A percentile compares a stretch with the other conserved stretches of the same genome.
Conservation (phyloP, 352 stramenopile species). For the Phytophthora tubulina region DNA sequence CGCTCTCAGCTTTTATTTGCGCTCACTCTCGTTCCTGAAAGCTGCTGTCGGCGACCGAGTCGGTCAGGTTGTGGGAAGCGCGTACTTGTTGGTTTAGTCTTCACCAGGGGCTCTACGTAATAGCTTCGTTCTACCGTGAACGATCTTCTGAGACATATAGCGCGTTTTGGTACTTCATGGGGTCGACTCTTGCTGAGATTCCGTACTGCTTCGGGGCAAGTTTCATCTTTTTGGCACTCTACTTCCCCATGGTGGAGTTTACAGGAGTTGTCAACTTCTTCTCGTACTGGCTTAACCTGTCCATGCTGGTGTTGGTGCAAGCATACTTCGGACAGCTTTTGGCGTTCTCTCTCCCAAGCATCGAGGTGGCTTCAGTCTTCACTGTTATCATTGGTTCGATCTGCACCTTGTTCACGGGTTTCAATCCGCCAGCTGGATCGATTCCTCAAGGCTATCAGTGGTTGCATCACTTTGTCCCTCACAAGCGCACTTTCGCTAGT, state of each 20-base stretch:
- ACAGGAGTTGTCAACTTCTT: conserved; percentile 26
- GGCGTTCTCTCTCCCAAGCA: conserved; percentile 44
- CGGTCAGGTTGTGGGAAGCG: too few species aligned
- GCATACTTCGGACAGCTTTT: conserved; percentile 59
- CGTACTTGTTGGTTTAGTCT: too few species aligned
- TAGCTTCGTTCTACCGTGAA: conserved; percentile 27
- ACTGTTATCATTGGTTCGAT: conserved; percentile 46
- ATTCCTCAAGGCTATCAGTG: conserved; percentile 44
- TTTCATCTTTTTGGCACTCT: conserved; percentile 30
- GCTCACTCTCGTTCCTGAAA: too few species aligned
- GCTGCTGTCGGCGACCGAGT: too few species aligned
- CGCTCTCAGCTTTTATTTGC: too few species aligned
- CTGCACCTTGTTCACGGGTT: conserved; percentile 54
- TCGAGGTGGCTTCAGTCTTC: conserved; percentile 43
- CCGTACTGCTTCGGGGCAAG: conserved; percentile 26
- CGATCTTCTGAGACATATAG: conserved; percentile 19
- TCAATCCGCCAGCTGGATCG: conserved; percentile 33
- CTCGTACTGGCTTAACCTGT: conserved; percentile 57
- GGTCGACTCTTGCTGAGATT: conserved; percentile 23
- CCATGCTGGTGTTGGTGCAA: conserved; percentile 51
- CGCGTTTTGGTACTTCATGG: conserved; percentile 31
- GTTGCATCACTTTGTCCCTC: conserved; percentile 41
- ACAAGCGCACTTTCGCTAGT: conserved; percentile 40
- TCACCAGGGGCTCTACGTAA: too few species aligned
- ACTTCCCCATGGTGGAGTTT: conserved; percentile 21